Conservation (phyloP, 805 yeast species). For the Pichia deserticola region DNA sequence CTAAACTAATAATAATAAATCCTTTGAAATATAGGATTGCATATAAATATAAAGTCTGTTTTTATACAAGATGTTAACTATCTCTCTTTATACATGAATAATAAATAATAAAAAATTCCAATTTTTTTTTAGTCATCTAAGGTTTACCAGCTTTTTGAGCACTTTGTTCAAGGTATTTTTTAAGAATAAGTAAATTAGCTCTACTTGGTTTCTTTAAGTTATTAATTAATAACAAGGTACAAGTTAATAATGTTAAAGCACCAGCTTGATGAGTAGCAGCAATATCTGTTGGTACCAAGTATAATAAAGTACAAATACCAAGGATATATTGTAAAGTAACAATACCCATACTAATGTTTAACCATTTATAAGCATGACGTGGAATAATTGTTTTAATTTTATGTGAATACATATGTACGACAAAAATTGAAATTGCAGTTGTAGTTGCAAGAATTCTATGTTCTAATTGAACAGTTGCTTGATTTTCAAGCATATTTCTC, state of each 20-base stretch:
- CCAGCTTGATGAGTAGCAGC: conserved; percentile 98
- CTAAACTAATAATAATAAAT: no score
- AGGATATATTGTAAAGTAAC: conserved; percentile 76
- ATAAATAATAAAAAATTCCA: no score
- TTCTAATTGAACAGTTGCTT: conserved; percentile 87
- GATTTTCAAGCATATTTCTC: conserved; percentile 93
- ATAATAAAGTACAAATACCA: conserved; percentile 80
- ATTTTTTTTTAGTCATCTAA: not conserved
- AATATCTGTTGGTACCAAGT: conserved; percentile 83
- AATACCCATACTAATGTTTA: conserved; percentile 72
- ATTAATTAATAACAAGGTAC: conserved; percentile 56
- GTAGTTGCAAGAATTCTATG: conserved; percentile 83
- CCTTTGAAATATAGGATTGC: no score
- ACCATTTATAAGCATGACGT: conserved; percentile 43
- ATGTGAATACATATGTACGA: conserved; percentile 60
- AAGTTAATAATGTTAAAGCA: conserved; percentile 80
- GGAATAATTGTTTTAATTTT: conserved; percentile 52
- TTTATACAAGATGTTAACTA: no score
- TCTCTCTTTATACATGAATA: not conserved
- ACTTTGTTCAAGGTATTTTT: conserved; percentile 19
- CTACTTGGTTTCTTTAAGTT: conserved; percentile 49
- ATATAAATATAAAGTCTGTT: no score
- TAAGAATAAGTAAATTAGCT: conserved; percentile 25
- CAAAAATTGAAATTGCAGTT: conserved; percentile 66
- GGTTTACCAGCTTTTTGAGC: conserved; percentile 10